Evolutionary conservation across 1,284 basidiomycete genomes (phyloP).

Genomic region (Erythrobasidium hasegawianum): DNA sequence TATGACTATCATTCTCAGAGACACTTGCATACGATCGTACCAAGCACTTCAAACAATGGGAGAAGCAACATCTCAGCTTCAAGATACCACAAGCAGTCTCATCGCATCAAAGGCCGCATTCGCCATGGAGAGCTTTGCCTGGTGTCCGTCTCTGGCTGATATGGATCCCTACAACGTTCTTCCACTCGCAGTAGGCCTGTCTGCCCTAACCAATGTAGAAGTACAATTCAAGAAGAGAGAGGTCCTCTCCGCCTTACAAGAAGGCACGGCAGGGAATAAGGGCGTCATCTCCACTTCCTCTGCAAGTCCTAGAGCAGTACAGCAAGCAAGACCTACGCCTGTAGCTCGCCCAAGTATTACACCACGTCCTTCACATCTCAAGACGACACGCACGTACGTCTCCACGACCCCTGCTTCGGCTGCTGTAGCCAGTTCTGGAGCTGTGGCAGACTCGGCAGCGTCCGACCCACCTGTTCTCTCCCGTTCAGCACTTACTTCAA

Average conservation of each 20-base stretch:
- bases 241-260: neutral
- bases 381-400: neutral
- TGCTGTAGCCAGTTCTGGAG: neutral
- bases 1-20: slow-evolving; percentile 60
- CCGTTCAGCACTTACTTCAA: neutral
- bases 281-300: neutral
- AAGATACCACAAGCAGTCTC: neutral
- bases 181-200: slow-evolving; percentile 66
- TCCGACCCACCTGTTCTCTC: too few species aligned
- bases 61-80: slow-evolving; percentile 50
- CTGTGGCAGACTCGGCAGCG: neutral
- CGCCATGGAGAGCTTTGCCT: slow-evolving; percentile 68
- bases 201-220: slow-evolving; percentile 73
- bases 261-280: neutral
- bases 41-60: slow-evolving; percentile 3
- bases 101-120: slow-evolving; percentile 49
- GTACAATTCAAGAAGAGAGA: slow-evolving; percentile 48
- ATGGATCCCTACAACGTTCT: slow-evolving; percentile 66
- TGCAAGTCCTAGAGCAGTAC: neutral
- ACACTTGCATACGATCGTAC: slow-evolving; percentile 49
- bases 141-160: slow-evolving; percentile 65
- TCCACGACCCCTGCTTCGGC: neutral
- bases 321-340: neutral
- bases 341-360: neutral
- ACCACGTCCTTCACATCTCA: neutral